Evolutionary conservation across 2,329 filamentous ascomycete species (phyloP).

Genomic region (Hymenoscyphus repandus): DNA sequence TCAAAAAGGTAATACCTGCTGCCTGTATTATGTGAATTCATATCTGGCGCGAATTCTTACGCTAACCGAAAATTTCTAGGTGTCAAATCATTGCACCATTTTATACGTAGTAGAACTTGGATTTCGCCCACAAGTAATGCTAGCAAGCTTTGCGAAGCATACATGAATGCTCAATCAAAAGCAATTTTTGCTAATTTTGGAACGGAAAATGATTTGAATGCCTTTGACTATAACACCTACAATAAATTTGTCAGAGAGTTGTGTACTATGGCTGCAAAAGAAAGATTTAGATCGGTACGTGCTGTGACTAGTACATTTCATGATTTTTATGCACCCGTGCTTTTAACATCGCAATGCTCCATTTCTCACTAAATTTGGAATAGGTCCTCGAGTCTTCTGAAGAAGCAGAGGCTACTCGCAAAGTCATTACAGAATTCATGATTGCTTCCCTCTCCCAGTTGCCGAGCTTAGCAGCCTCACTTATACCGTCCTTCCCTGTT

Average conservation of each 20-base stretch:
- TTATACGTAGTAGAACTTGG: not conserved
- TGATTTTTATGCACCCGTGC: not conserved
- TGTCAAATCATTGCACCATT: not conserved
- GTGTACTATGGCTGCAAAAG: not conserved
- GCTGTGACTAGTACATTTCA: not conserved
- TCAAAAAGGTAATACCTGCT: slow-evolving; percentile 21
- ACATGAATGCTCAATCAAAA: not conserved
- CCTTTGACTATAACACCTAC: not conserved
- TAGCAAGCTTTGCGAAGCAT: not conserved
- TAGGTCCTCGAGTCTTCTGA: not conserved
- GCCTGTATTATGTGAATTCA: not conserved
- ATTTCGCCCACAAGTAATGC: not conserved
- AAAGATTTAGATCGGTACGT: not conserved
- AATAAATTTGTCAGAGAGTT: not conserved
- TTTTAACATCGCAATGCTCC: not conserved
- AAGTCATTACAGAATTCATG: slow-evolving; percentile 38
- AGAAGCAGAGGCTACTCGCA: not conserved
- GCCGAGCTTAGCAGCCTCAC: slow-evolving; percentile 42
- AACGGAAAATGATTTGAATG: not conserved
- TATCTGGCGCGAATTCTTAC: not conserved
- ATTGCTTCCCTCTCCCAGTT: slow-evolving; percentile 42
- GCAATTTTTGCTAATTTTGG: not conserved
- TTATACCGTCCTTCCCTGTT: slow-evolving; percentile 37
- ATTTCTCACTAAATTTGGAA: not conserved
- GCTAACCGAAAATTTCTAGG: not conserved